Base-by-base conservation (phyloP, 2,329 filamentous ascomycete genomes). In the Cladosporium sp. region DNA sequence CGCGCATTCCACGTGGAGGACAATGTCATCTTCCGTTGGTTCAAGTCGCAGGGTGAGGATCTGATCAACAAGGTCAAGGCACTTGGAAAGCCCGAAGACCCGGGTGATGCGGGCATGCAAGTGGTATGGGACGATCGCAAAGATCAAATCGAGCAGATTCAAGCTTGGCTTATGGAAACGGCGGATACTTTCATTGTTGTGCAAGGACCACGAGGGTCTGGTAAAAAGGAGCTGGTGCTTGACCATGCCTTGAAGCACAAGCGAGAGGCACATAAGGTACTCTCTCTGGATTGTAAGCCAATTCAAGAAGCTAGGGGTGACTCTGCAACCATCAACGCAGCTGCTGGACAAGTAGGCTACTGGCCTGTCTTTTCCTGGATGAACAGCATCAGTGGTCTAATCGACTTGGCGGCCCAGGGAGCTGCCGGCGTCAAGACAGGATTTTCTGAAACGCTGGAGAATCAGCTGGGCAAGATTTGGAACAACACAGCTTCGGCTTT, bases 321-420 rank as follows among this genome's bases (percentile, higher is more conserved):
- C 64, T 84, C 85, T 7, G 82, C 84, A 2, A 96, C 88, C 0
- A 96, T 99, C 61, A 82, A 82, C 54, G 84, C 86, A 36, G 84
- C 93, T 5, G 93, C 92, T 1, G 73, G 76, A 1, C 83, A 91
- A 56, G 91, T 97, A 43, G 92, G 93, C 7, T 97, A 96, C 65
- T 79, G 88, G 7, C 93, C 93, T 0, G 83, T 99, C 0, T 99
- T 99, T 67, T 95, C 89, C 0, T 97, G 91, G 88, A 87, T 95
- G 71, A 96, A 97, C 69, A 96, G 84, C 63, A 82, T 97, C 58
- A 95, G 88, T 70, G 95, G 90, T 66, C 82, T 96, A 71, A 77
- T 96, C 56, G 93, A 97, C 61, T 80, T 97, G 32, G 93, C 92
- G 18, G 89, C 93, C 1, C 92, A 96, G 67, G 88, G 91, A 60